phyloP scores from a whole-genome alignment of 2,329 filamentous ascomycete genomes.

The Aschersonia sp. region DNA sequence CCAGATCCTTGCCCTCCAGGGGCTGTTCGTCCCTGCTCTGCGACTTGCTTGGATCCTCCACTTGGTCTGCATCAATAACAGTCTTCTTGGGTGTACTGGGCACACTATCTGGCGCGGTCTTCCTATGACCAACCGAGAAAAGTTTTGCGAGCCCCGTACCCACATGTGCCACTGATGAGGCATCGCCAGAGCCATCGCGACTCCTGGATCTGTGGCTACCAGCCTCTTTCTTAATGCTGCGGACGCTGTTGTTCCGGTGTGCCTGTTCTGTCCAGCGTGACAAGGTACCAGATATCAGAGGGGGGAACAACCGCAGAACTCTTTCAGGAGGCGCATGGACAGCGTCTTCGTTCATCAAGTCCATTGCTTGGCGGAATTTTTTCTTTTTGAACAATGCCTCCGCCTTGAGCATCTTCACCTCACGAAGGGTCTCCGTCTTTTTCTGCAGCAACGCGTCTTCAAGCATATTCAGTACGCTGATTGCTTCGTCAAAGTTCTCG shows the following conservation, averaged over 20 bases:
- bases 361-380: slow-evolving; percentile 75
- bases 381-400: slow-evolving; percentile 68
- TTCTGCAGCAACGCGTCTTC: slow-evolving; percentile 81
- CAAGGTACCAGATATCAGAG: slow-evolving; percentile 67
- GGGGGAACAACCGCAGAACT: slow-evolving; percentile 75
- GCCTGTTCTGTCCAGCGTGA: slow-evolving; percentile 38
- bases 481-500: slow-evolving; percentile 73
- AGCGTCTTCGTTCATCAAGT: slow-evolving; percentile 72
- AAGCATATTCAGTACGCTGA: slow-evolving; percentile 77
- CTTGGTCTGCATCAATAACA: slow-evolving; percentile 39
- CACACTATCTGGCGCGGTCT: slow-evolving; percentile 34
- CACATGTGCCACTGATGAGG: slow-evolving; percentile 21
- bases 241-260: slow-evolving; percentile 26
- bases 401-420: slow-evolving; percentile 86
- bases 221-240: slow-evolving; percentile 14
- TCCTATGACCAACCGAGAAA: slow-evolving; percentile 32
- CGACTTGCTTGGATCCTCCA: slow-evolving; percentile 33
- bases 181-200: slow-evolving; percentile 10
- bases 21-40: slow-evolving; percentile 29
- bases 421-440: slow-evolving; percentile 66
- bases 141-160: slow-evolving; percentile 38
- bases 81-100: slow-evolving; percentile 47
- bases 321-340: slow-evolving; percentile 81
- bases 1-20: slow-evolving; percentile 70
- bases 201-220: slow-evolving; percentile 14